These are phyloP conservation scores for Bifiguratus adelaidae DNA, from an alignment of 192 early-diverging fungal species.

Conservation along the genomic window DNA sequence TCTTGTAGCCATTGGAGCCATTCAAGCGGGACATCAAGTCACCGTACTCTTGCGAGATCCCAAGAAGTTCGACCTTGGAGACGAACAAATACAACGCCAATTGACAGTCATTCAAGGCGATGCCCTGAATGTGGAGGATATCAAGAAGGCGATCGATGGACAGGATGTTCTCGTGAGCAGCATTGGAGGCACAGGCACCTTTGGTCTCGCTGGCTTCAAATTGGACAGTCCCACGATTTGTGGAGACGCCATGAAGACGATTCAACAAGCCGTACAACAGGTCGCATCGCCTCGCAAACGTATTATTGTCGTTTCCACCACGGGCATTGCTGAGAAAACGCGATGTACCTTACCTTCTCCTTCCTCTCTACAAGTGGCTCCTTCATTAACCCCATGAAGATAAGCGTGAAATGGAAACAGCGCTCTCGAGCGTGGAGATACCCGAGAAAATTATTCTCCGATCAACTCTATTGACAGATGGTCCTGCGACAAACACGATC, in stretches of 20 bases:
- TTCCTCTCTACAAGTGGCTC: neutral
- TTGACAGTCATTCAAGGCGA: neutral
- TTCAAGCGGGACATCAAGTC: neutral
- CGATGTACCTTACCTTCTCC: neutral
- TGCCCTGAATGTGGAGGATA: neutral
- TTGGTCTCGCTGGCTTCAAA: neutral
- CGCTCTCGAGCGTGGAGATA: too few relatives aligned
- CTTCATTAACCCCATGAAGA: neutral
- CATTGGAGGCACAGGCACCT: neutral
- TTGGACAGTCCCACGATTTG: neutral
- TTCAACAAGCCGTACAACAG: neutral
- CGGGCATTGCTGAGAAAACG: neutral
- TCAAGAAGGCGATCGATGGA: neutral
- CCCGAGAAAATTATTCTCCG: constrained; percentile 29
- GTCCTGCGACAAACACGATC: constrained; percentile 18
- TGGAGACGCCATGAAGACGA: neutral
- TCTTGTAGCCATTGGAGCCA: neutral
- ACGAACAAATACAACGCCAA: neutral
- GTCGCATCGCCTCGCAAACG: too few relatives aligned
- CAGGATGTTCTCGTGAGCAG: neutral
- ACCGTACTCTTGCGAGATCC: neutral
- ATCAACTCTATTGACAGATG: constrained; percentile 27
- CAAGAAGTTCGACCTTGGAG: neutral
- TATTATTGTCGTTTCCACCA: neutral
- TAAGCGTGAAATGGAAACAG: constrained; percentile 2